These are phyloP conservation scores for Silene noctiflora DNA, from an alignment of 179 eudicot species.

Conservation along the genomic window DNA sequence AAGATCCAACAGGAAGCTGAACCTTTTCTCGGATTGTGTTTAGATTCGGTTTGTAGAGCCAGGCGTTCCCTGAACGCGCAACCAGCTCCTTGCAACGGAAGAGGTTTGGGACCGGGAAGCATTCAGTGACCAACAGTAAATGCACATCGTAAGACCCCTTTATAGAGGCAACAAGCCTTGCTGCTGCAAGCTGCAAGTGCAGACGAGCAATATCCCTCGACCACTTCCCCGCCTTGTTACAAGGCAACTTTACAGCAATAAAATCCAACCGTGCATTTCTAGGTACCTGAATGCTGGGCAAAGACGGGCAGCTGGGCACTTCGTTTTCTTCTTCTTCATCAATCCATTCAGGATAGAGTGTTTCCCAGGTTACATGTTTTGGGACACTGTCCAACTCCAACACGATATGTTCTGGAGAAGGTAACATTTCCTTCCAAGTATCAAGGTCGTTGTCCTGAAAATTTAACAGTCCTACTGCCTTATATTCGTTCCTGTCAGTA, in stretches of 20 bases:
- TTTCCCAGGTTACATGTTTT: slow-evolving; percentile 62
- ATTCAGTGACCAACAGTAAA: slow-evolving; percentile 66
- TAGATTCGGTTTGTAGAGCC: slow-evolving; percentile 75
- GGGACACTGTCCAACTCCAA: slow-evolving; percentile 51
- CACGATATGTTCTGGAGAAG: slow-evolving; percentile 60
- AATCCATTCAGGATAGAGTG: slow-evolving; percentile 92
- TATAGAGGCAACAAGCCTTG: slow-evolving; percentile 60
- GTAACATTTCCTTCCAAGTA: slow-evolving; percentile 55
- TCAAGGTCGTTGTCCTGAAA: slow-evolving; percentile 56
- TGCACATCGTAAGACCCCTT: slow-evolving; percentile 64
- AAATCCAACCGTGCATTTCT: slow-evolving; percentile 75
- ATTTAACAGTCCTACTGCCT: slow-evolving; percentile 69
- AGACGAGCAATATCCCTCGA: slow-evolving; percentile 75
- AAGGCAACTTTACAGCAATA: slow-evolving; percentile 86
- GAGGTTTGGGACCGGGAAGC: slow-evolving; percentile 81
- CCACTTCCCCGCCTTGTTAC: slow-evolving; percentile 64
- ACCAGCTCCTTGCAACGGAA: slow-evolving; percentile 80
- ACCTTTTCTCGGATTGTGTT: slow-evolving; percentile 66
- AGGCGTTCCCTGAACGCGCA: slow-evolving; percentile 52
- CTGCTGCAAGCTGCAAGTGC: slow-evolving; percentile 81
- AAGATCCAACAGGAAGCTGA: slow-evolving; percentile 86
- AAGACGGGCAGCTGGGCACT: slow-evolving; percentile 60
- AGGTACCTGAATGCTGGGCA: slow-evolving; percentile 55
- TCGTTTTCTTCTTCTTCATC: slow-evolving; percentile 88
- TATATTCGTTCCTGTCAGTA: slow-evolving; percentile 48